A percentile compares a stretch with the other conserved stretches of the same genome.
phyloP scores from a whole-genome alignment of 495 filamentous ascomycete species.

The Podospora sp. region DNA sequence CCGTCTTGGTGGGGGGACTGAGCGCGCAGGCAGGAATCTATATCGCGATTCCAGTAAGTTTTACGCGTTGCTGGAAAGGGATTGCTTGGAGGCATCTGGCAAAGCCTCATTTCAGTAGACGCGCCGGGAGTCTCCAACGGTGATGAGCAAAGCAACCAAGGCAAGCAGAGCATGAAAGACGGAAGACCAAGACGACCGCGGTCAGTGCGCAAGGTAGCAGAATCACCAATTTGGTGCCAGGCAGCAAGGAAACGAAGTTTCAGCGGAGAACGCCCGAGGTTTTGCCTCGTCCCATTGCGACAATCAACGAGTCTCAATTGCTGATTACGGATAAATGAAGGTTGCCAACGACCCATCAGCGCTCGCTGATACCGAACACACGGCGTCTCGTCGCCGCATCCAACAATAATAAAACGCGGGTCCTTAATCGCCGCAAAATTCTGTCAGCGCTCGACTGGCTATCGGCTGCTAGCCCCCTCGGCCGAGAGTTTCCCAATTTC shows the following conservation, averaged over 20 bases:
- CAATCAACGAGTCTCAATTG: background rate
- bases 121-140: background rate
- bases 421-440: background rate
- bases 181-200: background rate
- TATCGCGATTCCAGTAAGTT: background rate
- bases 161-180: background rate
- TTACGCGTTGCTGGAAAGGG: background rate
- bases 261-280: constrained; percentile 10
- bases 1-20: constrained; percentile 11
- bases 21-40: constrained; percentile 9
- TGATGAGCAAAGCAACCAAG: background rate
- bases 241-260: constrained; percentile 1
- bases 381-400: constrained; percentile 1
- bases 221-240: background rate
- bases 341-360: background rate
- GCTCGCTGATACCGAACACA: background rate
- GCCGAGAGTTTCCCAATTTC: constrained; percentile 17
- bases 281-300: background rate
- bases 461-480: constrained; percentile 6
- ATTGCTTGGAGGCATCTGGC: no score
- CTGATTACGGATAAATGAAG: constrained; percentile 16
- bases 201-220: constrained; percentile 11
- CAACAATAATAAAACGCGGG: constrained; percentile 17
- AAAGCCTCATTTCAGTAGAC: background rate
- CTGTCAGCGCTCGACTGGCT: background rate